Conservation (phyloP, 2,329 filamentous ascomycete genomes). For the Fusarium avenaceum region DNA sequence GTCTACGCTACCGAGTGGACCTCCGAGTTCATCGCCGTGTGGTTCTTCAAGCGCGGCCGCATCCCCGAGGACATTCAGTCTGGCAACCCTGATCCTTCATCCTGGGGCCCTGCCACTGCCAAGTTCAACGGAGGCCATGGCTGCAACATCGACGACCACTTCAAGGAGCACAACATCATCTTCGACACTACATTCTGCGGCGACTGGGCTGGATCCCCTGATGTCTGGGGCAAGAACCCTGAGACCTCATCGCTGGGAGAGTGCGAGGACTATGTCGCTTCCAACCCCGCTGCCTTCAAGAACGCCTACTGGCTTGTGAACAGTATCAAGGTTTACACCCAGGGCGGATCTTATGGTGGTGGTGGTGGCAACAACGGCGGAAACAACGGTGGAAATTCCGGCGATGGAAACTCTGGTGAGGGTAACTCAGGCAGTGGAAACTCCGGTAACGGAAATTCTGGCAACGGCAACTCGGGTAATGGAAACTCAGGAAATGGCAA, state of each 20-base stretch:
- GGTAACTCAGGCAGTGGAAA: constrained; percentile 2
- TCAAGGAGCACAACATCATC: constrained; percentile 80
- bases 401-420: constrained; percentile 6
- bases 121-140: constrained; percentile 74
- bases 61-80: constrained; percentile 74
- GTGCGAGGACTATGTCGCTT: constrained; percentile 79
- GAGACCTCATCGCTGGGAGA: constrained; percentile 74
- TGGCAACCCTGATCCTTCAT: constrained; percentile 71
- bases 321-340: constrained; percentile 73
- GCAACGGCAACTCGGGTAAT: not conserved
- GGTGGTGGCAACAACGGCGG: not conserved
- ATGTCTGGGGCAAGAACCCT: constrained; percentile 69
- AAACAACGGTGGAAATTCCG: not conserved
- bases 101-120: constrained; percentile 78
- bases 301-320: constrained; percentile 85
- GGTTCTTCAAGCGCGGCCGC: constrained; percentile 79
- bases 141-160: constrained; percentile 79
- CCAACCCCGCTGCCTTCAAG: constrained; percentile 77
- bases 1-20: constrained; percentile 86
- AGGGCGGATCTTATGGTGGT: constrained; percentile 19
- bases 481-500: constrained; percentile 10
- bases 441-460: not conserved
- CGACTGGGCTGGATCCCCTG: constrained; percentile 78
- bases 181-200: constrained; percentile 91
- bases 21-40: constrained; percentile 77